Evolutionary conservation across 1,139 yeast genomes (phyloP).

Genomic region (Yamadazyma blattariae): DNA sequence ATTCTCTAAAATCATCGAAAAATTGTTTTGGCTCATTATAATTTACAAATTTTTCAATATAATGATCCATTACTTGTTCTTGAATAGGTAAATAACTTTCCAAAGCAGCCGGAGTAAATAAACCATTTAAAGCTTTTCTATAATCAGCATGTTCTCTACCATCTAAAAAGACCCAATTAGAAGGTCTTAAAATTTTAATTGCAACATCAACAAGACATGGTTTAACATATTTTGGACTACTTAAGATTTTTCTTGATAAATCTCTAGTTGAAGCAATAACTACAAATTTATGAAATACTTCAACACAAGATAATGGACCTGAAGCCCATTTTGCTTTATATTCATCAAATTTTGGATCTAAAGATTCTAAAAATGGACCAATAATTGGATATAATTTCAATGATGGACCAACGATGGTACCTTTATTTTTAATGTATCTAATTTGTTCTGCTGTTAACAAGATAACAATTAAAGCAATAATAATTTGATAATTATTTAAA

Average conservation of each 20-base stretch:
- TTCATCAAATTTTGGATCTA: slow-evolving; percentile 94
- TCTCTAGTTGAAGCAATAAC: slow-evolving; percentile 92
- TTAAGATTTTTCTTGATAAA: slow-evolving; percentile 82
- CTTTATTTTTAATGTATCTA: slow-evolving; percentile 73
- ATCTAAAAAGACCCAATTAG: slow-evolving; percentile 96
- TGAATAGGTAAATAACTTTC: slow-evolving; percentile 80
- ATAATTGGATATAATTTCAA: slow-evolving; percentile 90
- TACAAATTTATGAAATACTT: slow-evolving; percentile 96
- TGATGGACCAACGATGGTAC: slow-evolving; percentile 84
- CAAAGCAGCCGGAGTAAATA: slow-evolving; percentile 82
- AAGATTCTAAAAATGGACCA: slow-evolving; percentile 94
- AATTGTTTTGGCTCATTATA: slow-evolving; percentile 65
- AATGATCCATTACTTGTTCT: slow-evolving; percentile 78
- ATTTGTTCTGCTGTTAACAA: slow-evolving; percentile 76
- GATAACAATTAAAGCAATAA: slow-evolving; percentile 47
- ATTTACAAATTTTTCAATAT: slow-evolving; percentile 64
- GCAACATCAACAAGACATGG: slow-evolving; percentile 99
- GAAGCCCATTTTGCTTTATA: slow-evolving; percentile 91
- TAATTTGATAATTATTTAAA: slow-evolving; percentile 37
- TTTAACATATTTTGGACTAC: slow-evolving; percentile 82
- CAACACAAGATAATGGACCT: slow-evolving; percentile 92
- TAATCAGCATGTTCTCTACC: slow-evolving; percentile 95
- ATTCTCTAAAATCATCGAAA: slow-evolving; percentile 93
- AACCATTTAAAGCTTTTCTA: slow-evolving; percentile 84
- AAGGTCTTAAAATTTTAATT: slow-evolving; percentile 83